Evolutionary conservation across 2,329 filamentous ascomycete species (phyloP).

Genomic region (Davidsoniella neocaledoniae): DNA sequence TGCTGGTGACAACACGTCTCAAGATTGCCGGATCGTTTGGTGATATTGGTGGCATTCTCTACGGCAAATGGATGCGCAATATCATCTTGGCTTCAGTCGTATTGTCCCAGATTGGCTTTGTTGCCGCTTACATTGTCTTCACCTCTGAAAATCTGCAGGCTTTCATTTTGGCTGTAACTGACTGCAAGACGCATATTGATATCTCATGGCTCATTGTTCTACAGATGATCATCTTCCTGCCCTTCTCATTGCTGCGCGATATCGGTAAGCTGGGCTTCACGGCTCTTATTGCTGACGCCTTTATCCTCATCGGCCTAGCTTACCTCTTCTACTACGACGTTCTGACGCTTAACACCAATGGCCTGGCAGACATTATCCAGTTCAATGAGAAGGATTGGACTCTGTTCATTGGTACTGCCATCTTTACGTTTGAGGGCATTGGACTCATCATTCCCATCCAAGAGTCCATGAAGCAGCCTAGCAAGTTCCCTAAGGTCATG

Average conservation of each 20-base stretch:
- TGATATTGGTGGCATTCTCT: constrained; percentile 85
- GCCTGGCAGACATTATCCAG: constrained; percentile 68
- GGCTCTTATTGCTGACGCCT: constrained; percentile 80
- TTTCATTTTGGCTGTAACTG: constrained; percentile 77
- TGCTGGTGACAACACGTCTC: constrained; percentile 73
- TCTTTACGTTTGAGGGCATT: constrained; percentile 97
- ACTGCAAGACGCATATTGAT: constrained; percentile 71
- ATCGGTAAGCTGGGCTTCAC: constrained; percentile 96
- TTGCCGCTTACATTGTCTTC: constrained; percentile 91
- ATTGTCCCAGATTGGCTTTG: constrained; percentile 87
- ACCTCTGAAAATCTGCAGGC: constrained; percentile 91
- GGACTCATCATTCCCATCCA: constrained; percentile 97
- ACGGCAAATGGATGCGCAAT: constrained; percentile 75
- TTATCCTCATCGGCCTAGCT: constrained; percentile 80
- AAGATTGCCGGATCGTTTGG: constrained; percentile 89
- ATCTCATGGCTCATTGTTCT: constrained; percentile 83
- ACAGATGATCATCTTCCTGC: constrained; percentile 90
- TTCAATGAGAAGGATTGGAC: constrained; percentile 94
- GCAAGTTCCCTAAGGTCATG: constrained; percentile 80
- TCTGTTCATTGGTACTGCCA: constrained; percentile 93
- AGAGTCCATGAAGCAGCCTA: constrained; percentile 82
- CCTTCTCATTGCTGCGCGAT: constrained; percentile 83
- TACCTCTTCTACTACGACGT: constrained; percentile 96
- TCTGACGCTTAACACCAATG: constrained; percentile 58
- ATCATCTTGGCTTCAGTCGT: constrained; percentile 86